Conservation (phyloP, 108 stramenopile species). For the Nitzschia sp. region DNA sequence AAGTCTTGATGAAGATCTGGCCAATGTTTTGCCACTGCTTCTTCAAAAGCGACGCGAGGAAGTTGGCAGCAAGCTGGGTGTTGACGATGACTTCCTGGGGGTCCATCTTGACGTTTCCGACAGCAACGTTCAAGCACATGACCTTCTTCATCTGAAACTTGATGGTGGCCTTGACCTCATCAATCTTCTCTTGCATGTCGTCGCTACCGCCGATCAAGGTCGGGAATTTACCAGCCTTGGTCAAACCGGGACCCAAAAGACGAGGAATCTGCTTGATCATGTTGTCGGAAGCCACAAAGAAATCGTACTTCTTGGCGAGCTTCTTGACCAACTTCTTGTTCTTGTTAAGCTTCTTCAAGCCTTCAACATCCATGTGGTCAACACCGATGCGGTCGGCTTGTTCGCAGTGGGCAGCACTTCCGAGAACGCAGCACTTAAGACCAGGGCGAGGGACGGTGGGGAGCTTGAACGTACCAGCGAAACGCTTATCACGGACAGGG, state of each 20-base stretch:
- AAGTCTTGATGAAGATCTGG: conserved; percentile 97
- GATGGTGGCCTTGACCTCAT: conserved; percentile 98
- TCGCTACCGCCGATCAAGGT: conserved; percentile 90
- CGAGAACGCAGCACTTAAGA: conserved; percentile 98
- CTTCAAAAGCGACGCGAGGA: conserved; percentile 97
- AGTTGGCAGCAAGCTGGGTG: conserved; percentile 98
- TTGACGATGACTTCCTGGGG: conserved; percentile 95
- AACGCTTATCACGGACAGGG: conserved; percentile 99
- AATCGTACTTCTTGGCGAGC: conserved; percentile 99
- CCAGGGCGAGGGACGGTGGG: conserved; percentile 93
- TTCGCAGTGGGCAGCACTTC: conserved; percentile 98
- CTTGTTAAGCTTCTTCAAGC: conserved; percentile 99
- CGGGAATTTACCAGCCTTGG: conserved; percentile 99
- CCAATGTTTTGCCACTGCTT: conserved; percentile 99
- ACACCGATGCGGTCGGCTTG: conserved; percentile 98
- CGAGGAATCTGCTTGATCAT: conserved; percentile 99
- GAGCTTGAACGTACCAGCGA: conserved; percentile 99
- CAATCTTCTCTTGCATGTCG: conserved; percentile 98
- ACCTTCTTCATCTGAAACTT: conserved; percentile 99
- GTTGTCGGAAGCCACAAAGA: conserved; percentile 98
- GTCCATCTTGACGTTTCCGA: conserved; percentile 93
- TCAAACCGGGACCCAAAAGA: conserved; percentile 99
- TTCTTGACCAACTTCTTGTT: conserved; percentile 99
- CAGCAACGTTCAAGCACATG: conserved; percentile 98
- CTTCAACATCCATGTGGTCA: conserved; percentile 97